Conservation (phyloP, 2,329 filamentous ascomycete species). For the Zelopaecilomyces penicillatus region DNA sequence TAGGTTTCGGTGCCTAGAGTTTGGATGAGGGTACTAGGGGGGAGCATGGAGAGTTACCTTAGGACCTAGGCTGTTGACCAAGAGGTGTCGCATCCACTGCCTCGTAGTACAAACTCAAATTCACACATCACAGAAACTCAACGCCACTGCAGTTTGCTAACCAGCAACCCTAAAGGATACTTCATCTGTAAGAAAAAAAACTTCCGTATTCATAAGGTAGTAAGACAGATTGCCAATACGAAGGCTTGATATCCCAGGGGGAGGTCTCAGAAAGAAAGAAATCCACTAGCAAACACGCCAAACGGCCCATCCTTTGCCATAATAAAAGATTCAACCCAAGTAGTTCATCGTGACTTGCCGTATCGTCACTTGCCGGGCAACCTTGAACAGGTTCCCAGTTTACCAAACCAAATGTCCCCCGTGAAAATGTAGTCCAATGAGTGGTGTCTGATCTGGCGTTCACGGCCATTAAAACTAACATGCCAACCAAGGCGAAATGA, state of each 20-base stretch:
- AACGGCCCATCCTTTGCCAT: conserved; percentile 6
- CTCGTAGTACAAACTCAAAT: too few relatives aligned
- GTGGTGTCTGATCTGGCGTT: conserved; percentile 6
- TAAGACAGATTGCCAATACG: too few relatives aligned
- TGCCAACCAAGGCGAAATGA: conserved; percentile 8
- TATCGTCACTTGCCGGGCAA: conserved; percentile 23
- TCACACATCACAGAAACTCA: too few relatives aligned
- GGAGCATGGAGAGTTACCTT: too few relatives aligned
- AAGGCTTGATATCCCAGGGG: conserved; percentile 16
- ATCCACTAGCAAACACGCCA: conserved; percentile 21
- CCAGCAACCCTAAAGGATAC: too few relatives aligned
- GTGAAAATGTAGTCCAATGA: conserved; percentile 2
- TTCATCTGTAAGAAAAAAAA: too few relatives aligned
- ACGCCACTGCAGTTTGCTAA: too few relatives aligned
- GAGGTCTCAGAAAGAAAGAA: conserved; percentile 18
- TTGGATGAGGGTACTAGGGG: too few relatives aligned
- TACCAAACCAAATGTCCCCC: conserved; percentile 5
- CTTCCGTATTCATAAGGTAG: too few relatives aligned
- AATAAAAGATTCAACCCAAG: conserved; percentile 10
- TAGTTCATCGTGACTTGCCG: conserved; percentile 22
- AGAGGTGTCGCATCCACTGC: too few relatives aligned
- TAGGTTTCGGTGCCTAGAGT: too few relatives aligned
- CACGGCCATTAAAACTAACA: conserved; percentile 7
- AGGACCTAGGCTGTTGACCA: too few relatives aligned
- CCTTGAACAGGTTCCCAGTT: conserved; percentile 12